phyloP scores from a whole-genome alignment of 2,329 filamentous ascomycete species.

The Botrytis deweyae region DNA sequence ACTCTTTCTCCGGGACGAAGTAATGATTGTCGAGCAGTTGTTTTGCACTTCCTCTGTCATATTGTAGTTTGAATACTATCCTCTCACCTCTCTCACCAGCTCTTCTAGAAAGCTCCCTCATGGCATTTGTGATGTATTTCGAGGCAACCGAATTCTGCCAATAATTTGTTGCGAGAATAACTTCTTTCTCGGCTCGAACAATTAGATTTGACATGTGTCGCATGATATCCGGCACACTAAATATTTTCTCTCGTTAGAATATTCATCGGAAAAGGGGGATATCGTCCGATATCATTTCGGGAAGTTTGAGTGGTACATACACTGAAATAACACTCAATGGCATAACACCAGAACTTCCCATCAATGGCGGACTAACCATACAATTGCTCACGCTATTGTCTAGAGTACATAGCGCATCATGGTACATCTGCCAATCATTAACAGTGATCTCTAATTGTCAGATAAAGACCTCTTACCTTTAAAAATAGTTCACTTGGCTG shows the following conservation, averaged over 20 bases:
- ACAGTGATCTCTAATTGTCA: neutral
- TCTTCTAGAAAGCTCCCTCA: conserved; percentile 66
- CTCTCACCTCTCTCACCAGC: conserved; percentile 56
- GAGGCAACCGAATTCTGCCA: conserved; percentile 68
- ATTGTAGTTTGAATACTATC: conserved; percentile 71
- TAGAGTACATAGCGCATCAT: conserved; percentile 34
- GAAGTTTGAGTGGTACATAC: conserved; percentile 32
- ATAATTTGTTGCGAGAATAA: conserved; percentile 73
- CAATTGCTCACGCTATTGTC: conserved; percentile 40
- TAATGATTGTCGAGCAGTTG: conserved; percentile 68
- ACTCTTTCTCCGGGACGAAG: conserved; percentile 56
- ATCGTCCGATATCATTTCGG: neutral
- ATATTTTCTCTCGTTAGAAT: conserved; percentile 26
- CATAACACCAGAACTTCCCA: conserved; percentile 61
- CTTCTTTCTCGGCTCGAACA: conserved; percentile 67
- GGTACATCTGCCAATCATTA: conserved; percentile 33
- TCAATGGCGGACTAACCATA: conserved; percentile 57
- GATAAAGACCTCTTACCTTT: conserved; percentile 43
- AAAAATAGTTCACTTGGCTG: conserved; percentile 68
- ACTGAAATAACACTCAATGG: conserved; percentile 69
- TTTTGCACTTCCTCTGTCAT: conserved; percentile 66
- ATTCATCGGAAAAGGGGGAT: neutral
- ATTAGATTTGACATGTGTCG: conserved; percentile 77
- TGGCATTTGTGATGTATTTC: conserved; percentile 63
- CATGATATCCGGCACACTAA: conserved; percentile 65